A percentile compares a stretch with the other conserved stretches of the same genome.
phyloP scores from a whole-genome alignment of 192 early-diverging fungal species.

The Chytriomyces sp. region DNA sequence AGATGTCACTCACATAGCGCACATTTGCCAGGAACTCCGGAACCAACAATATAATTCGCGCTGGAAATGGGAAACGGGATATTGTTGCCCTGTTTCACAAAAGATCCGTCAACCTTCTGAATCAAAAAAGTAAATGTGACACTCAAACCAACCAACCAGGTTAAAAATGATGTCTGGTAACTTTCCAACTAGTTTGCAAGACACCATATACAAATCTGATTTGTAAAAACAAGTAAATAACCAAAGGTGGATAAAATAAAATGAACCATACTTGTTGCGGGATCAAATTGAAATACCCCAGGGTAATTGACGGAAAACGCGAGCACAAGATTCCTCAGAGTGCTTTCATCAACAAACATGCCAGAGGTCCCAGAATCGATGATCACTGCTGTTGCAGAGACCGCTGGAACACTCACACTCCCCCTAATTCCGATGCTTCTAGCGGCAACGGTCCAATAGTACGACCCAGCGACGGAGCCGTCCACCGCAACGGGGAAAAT shows the following conservation, averaged over 20 bases:
- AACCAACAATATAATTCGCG: not conserved
- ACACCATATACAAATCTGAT: not conserved
- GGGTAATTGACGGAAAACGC: not conserved
- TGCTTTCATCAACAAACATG: not conserved
- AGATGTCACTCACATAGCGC: not conserved
- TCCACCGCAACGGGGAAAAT: not conserved
- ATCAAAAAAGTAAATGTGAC: no score
- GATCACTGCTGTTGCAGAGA: not conserved
- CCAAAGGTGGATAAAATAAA: no score
- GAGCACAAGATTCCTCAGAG: not conserved
- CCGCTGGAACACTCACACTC: not conserved
- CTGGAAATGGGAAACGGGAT: not conserved
- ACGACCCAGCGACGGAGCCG: not conserved
- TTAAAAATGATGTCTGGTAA: not conserved
- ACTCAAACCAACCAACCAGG: not conserved
- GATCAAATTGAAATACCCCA: not conserved
- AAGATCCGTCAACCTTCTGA: no score
- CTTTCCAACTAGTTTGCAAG: not conserved
- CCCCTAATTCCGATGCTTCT: not conserved
- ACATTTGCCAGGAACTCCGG: not conserved
- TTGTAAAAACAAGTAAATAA: no score
- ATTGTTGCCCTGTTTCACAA: no score
- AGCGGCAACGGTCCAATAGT: constrained; percentile 4
- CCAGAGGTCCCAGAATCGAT: not conserved
- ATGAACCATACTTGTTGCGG: not conserved